phyloP scores from a whole-genome alignment of 306 rosid genomes.

The Lagenaria siceraria region DNA sequence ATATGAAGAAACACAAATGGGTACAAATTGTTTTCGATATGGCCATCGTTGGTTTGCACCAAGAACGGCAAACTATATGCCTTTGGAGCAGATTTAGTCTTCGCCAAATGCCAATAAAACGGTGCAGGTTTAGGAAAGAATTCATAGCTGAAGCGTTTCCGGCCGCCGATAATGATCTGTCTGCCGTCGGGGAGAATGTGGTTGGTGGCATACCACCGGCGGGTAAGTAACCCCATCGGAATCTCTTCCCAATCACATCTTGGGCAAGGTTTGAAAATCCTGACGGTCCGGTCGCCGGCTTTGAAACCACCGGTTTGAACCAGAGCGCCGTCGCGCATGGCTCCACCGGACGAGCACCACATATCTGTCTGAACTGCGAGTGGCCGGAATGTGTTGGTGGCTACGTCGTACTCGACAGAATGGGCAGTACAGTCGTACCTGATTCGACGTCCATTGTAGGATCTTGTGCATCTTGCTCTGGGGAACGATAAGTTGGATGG shows the following conservation, averaged over 20 bases:
- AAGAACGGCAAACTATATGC: constrained; percentile 22
- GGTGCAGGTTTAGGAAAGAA: constrained; percentile 23
- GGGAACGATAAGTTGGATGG: constrained; percentile 50
- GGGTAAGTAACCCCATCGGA: constrained; percentile 23
- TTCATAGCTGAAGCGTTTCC: constrained; percentile 63
- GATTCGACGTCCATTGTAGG: constrained; percentile 27
- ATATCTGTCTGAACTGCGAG: constrained; percentile 48
- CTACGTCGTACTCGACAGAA: constrained; percentile 42
- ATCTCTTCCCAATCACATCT: constrained; percentile 66
- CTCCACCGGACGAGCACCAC: constrained; percentile 78
- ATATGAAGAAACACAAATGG: constrained; percentile 76
- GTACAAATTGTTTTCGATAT: constrained; percentile 51
- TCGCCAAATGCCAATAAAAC: not conserved
- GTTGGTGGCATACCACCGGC: constrained; percentile 82
- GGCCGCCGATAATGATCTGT: constrained; percentile 57
- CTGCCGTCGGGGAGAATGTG: constrained; percentile 66
- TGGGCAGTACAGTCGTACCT: constrained; percentile 67
- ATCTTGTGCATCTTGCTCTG: constrained; percentile 25
- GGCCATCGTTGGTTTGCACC: constrained; percentile 31
- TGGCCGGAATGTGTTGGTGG: constrained; percentile 44
- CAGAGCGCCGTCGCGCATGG: constrained; percentile 56
- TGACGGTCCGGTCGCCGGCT: constrained; percentile 40
- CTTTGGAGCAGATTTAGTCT: not conserved
- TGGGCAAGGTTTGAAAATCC: constrained; percentile 53
- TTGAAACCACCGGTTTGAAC: constrained; percentile 75